Percentiles rank a stretch among this genome's conserved stretches.
Evolutionary conservation across 768 basidiomycete genomes (phyloP).

Genomic region (Lactifluus piperatus): DNA sequence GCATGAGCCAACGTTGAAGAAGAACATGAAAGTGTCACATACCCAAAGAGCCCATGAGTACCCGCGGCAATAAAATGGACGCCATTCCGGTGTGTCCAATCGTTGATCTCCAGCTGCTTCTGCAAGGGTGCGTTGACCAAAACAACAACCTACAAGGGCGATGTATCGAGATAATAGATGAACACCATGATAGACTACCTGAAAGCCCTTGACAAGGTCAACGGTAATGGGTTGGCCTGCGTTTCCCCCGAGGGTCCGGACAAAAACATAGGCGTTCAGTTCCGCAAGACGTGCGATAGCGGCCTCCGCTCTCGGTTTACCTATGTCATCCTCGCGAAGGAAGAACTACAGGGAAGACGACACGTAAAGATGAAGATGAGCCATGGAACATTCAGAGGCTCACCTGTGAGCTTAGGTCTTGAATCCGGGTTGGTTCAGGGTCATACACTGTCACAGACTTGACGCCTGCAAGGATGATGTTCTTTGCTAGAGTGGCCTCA

Average conservation of each 20-base stretch:
- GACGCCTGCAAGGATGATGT: conserved; percentile 90
- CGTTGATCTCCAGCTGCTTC: conserved; percentile 91
- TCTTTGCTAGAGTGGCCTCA: conserved; percentile 60
- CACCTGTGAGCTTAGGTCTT: conserved; percentile 90
- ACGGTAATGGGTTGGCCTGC: conserved; percentile 70
- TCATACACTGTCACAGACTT: conserved; percentile 96
- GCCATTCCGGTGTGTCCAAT: conserved; percentile 85
- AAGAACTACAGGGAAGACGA: conserved; percentile 63
- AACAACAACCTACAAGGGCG: conserved; percentile 63
- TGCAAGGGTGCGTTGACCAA: conserved; percentile 67
- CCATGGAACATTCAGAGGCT: conserved; percentile 21
- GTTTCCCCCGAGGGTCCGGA: conserved; percentile 73
- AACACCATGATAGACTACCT: conserved; percentile 39
- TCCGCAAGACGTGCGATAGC: conserved; percentile 87
- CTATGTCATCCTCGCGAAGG: conserved; percentile 78
- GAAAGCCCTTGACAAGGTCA: conserved; percentile 80
- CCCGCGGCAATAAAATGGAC: conserved; percentile 89
- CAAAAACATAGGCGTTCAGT: conserved; percentile 92
- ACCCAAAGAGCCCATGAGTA: conserved; percentile 94
- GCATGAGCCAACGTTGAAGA: conserved; percentile 8
- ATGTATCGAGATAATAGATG: conserved; percentile 1
- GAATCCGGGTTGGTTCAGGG: conserved; percentile 78
- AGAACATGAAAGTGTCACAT: conserved; percentile 21
- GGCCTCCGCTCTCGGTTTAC: conserved; percentile 78
- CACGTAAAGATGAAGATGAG: background rate